Percentiles rank a stretch among this genome's conserved stretches.
Conservation (phyloP, 345 rosid genomes). For the Citropsis articulata region DNA sequence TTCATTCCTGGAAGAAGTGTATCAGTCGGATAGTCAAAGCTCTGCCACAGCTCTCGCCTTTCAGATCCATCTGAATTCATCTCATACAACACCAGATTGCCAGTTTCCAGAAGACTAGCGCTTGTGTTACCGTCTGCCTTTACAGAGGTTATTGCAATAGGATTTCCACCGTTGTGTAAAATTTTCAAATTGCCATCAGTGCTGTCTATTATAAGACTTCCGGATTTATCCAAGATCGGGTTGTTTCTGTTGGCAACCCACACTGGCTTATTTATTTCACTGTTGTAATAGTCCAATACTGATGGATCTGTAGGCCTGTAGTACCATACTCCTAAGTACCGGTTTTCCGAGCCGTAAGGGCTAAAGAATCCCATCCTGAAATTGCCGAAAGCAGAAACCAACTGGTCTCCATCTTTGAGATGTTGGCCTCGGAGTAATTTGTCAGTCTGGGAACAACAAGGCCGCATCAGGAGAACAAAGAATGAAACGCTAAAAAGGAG, state of each 20-base stretch:
- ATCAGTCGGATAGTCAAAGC: conserved; percentile 10
- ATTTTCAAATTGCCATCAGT: conserved; percentile 3
- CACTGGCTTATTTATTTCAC: background rate
- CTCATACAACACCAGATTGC: conserved; percentile 37
- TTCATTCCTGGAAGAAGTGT: conserved; percentile 41
- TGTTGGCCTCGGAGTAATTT: conserved; percentile 7
- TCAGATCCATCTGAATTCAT: conserved; percentile 26
- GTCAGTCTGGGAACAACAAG: background rate
- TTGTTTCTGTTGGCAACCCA: conserved; percentile 6
- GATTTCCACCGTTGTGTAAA: background rate
- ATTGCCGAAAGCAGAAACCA: conserved; percentile 11
- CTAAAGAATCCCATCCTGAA: conserved; percentile 20
- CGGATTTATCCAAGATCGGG: background rate
- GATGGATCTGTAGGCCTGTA: background rate
- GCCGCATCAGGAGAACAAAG: background rate
- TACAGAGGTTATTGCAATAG: conserved; percentile 2
- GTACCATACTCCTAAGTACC: background rate
- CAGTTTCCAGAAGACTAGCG: conserved; percentile 26
- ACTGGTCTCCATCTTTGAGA: conserved; percentile 1
- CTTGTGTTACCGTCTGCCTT: conserved; percentile 20
- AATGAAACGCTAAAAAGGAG: background rate
- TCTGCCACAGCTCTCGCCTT: conserved; percentile 13
- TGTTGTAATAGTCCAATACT: too few species aligned
- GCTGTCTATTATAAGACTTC: background rate
- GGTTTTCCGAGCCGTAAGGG: background rate